phyloP scores from a whole-genome alignment of 2,329 filamentous ascomycete genomes.

The Pseudogymnoascus sp. region DNA sequence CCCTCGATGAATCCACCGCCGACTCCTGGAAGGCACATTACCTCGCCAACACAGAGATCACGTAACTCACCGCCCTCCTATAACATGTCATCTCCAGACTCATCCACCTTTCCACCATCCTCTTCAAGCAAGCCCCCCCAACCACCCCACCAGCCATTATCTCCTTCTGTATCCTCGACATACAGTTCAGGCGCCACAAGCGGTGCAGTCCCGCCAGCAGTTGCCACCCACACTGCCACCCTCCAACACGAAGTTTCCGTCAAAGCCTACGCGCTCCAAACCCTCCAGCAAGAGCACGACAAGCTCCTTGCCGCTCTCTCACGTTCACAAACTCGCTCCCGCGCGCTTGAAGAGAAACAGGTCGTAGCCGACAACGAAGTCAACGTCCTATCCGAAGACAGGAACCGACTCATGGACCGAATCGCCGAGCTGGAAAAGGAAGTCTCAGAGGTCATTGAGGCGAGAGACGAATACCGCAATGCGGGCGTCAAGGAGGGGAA shows the following conservation, averaged over 20 bases:
- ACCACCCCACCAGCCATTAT: slow-evolving; percentile 17
- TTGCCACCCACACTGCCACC: slow-evolving; percentile 22
- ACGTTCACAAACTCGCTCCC: slow-evolving; percentile 41
- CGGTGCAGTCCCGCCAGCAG: slow-evolving; percentile 24
- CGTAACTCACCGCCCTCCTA: slow-evolving; percentile 25
- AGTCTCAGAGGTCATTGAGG: slow-evolving; percentile 40
- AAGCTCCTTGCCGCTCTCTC: slow-evolving; percentile 44
- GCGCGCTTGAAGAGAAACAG: slow-evolving; percentile 44
- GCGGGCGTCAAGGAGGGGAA: slow-evolving; percentile 27
- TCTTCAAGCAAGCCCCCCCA: slow-evolving; percentile 16
- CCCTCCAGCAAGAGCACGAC: slow-evolving; percentile 47
- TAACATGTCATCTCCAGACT: slow-evolving; percentile 23
- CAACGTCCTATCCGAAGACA: slow-evolving; percentile 43
- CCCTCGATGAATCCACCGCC: slow-evolving; percentile 27
- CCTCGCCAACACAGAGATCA: slow-evolving; percentile 27
- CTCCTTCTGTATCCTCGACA: slow-evolving; percentile 21
- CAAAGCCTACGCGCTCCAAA: slow-evolving; percentile 44
- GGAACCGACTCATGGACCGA: slow-evolving; percentile 40
- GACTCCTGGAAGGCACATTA: slow-evolving; percentile 24
- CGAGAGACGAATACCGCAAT: slow-evolving; percentile 37
- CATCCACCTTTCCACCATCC: slow-evolving; percentile 14
- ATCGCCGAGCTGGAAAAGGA: slow-evolving; percentile 40
- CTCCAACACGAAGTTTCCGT: slow-evolving; percentile 47
- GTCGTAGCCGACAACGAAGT: slow-evolving; percentile 44
- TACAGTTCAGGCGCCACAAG: slow-evolving; percentile 8